Base-by-base conservation (phyloP, 768 basidiomycete genomes). In the Termitomyces sp. region DNA sequence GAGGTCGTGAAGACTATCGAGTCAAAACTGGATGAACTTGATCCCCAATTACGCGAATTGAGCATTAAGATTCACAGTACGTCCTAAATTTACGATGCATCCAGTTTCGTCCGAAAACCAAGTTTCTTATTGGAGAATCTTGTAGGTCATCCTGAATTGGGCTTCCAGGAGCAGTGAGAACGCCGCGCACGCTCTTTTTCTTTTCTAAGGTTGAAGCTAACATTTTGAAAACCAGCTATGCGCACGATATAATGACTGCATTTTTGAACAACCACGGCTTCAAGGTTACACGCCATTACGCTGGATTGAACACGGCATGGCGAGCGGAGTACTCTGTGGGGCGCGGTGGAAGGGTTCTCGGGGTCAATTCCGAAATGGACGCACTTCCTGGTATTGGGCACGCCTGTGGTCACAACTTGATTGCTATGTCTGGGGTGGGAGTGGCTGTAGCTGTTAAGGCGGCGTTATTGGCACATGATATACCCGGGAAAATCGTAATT, bases 371-470 rank as follows among this genome's bases (percentile, higher is more conserved):
- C 15, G 91, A 91, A 70, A 89, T 89, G 87, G 83, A 85, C 64
- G 83, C 83, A 10, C 70, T 85, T 20, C 71, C 68, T 35, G 77
- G 80, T 7, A 72, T 88, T 73, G 70, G 84, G 68, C 75, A 84
- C 65, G 88, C 81, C 0, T 92, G 90, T 64, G 90, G 90, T 0
- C 90, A 93, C 68, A 91, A 92, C 67, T 76, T 93, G 58, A 91
- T 91, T 60, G 90, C 90, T 43, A 80, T 86, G 61, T 82, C 83
- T 58, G 90, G 89, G 38, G 82, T 89, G 32, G 91, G 85, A 35
- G 73, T 85, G 41, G 89, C 89, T 29, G 68, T 93, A 52, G 87
- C 87, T 32, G 76, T 91, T 50, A 86, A 85, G 66, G 77, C 82
- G 49, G 89, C 86, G 25, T 65, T 92, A 57, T 72, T 83, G 68